These are phyloP conservation scores for Lentinula novae-zelandiae DNA, from an alignment of 1,284 basidiomycete species.

Conservation along the genomic window DNA sequence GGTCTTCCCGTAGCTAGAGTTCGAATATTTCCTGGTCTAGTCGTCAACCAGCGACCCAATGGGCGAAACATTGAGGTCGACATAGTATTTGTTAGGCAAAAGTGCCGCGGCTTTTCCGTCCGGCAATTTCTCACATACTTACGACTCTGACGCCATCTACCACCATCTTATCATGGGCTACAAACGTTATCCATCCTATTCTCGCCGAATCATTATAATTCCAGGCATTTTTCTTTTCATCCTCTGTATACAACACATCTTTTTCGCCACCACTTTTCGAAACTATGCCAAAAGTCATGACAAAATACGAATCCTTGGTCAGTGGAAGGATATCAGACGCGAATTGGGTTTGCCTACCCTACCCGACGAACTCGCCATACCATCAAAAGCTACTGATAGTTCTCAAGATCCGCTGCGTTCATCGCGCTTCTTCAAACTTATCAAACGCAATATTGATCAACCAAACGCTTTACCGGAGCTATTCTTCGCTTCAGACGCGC, in stretches of 20 bases:
- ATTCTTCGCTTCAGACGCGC: constrained; percentile 13
- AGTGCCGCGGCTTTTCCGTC: not conserved
- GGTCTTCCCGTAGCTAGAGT: not conserved
- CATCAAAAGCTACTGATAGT: not conserved
- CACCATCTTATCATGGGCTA: not conserved
- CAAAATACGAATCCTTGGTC: constrained; percentile 10
- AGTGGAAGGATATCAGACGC: constrained; percentile 14
- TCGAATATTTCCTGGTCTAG: not conserved
- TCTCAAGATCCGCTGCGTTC: not conserved
- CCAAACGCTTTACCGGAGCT: constrained; percentile 2
- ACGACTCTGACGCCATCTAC: not conserved
- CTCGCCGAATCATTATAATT: constrained; percentile 7
- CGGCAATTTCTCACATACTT: not conserved
- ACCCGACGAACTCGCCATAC: not conserved
- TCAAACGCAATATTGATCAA: not conserved
- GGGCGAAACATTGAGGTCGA: not conserved
- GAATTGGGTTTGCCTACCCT: constrained; percentile 8
- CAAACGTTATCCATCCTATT: constrained; percentile 8
- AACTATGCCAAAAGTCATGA: not conserved
- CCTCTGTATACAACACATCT: constrained; percentile 8
- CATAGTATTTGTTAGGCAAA: not conserved
- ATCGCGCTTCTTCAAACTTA: constrained; percentile 10
- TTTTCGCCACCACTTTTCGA: not conserved
- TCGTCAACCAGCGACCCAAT: not conserved
- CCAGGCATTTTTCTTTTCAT: constrained; percentile 11